Evolutionary conservation across 2,329 filamentous ascomycete genomes (phyloP).

Genomic region (Teratosphaeria nubilosa): DNA sequence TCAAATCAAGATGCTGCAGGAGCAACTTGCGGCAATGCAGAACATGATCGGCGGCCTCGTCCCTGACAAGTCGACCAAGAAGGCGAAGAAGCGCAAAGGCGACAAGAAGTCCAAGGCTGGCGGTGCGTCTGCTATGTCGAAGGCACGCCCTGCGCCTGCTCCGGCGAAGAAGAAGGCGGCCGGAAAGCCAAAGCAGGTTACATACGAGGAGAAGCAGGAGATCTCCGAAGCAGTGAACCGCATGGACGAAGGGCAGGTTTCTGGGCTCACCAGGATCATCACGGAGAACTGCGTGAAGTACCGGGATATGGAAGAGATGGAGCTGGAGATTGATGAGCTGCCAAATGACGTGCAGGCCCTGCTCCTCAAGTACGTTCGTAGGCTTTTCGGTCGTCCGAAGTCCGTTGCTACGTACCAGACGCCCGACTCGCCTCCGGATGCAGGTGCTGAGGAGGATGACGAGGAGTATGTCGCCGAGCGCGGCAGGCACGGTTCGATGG

Average conservation of each 20-base stretch:
- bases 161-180: conserved; percentile 37
- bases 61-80: conserved; percentile 25
- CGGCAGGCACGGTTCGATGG: conserved; percentile 13
- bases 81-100: conserved; percentile 23
- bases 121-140: conserved; percentile 3
- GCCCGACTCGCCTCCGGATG: conserved; percentile 19
- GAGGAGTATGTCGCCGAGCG: conserved; percentile 41
- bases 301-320: conserved; percentile 48
- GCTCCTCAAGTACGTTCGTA: conserved; percentile 45
- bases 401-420: conserved; percentile 1
- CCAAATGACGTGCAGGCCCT: conserved; percentile 44
- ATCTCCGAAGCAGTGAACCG: conserved; percentile 53
- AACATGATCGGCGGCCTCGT: conserved; percentile 34
- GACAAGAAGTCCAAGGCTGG: conserved; percentile 5
- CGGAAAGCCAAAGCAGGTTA: conserved; percentile 51
- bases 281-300: conserved; percentile 70
- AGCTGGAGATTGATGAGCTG: conserved; percentile 56
- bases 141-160: conserved; percentile 7
- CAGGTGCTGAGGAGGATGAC: conserved; percentile 31
- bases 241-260: conserved; percentile 67
- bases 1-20: conserved; percentile 60
- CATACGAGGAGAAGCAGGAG: conserved; percentile 75
- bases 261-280: conserved; percentile 78
- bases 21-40: conserved; percentile 49
- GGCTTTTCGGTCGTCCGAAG: conserved; percentile 27